A percentile compares a stretch with the other conserved stretches of the same genome.
These are phyloP conservation scores for Fusarium hostae DNA, from an alignment of 2,329 filamentous ascomycete species.

Conservation along the genomic window DNA sequence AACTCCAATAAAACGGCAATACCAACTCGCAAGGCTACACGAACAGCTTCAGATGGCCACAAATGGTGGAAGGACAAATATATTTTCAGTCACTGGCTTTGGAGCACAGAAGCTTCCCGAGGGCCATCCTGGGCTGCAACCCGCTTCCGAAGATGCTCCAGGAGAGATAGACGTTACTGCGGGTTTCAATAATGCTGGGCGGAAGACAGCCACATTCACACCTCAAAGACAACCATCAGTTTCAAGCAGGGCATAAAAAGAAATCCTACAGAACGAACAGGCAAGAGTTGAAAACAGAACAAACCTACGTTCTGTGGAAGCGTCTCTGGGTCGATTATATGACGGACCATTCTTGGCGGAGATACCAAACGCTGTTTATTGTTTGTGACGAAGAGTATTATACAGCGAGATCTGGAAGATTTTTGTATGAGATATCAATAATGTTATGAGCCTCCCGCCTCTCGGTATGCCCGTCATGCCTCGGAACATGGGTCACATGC, in stretches of 20 bases:
- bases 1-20: slow-evolving; percentile 70
- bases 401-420: background rate
- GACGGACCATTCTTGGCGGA: background rate
- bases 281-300: background rate
- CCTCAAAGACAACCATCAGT: slow-evolving; percentile 60
- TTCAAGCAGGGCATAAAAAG: slow-evolving; percentile 56
- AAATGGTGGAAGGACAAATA: slow-evolving; percentile 72
- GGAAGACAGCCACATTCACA: slow-evolving; percentile 58
- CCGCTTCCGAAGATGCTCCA: slow-evolving; percentile 65
- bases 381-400: background rate
- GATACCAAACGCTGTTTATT: background rate
- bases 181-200: slow-evolving; percentile 51
- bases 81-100: slow-evolving; percentile 69
- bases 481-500: slow-evolving; percentile 37
- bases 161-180: slow-evolving; percentile 65
- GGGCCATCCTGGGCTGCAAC: slow-evolving; percentile 57
- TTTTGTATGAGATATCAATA: background rate
- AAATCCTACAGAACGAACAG: background rate
- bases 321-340: background rate
- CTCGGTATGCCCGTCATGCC: background rate
- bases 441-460: background rate
- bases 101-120: slow-evolving; percentile 66
- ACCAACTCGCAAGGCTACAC: slow-evolving; percentile 70
- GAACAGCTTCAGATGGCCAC: slow-evolving; percentile 75
- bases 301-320: background rate